Base-by-base conservation (phyloP, 1,284 basidiomycete species). In the Apiotrichum montevideense region DNA sequence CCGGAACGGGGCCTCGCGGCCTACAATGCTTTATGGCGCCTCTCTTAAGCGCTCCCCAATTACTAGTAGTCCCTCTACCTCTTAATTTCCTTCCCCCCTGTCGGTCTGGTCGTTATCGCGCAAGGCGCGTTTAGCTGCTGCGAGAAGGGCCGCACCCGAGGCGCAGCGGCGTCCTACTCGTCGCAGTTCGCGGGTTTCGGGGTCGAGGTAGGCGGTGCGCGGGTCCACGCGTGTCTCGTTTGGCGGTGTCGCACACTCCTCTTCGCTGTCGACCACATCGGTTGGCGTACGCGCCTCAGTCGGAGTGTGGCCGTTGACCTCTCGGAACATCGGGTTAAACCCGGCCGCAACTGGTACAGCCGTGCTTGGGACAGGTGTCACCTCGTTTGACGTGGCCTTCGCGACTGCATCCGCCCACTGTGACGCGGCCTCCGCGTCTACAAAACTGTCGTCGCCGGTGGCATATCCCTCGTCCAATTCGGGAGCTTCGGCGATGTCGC, bases 401-500 rank as follows among this genome's bases (percentile, higher is more conserved):
- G 37, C 37, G 2, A 39, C 37, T 13, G 37, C 37, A 39, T 39
- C 37, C 9, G 37, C 37, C 37, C 37, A 39, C 37, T 39, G 37
- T 39, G 37, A 39, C 37, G 37, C 41, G 11, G 41, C 41, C 41
- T 42, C 41, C 2, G 10, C 41, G 41, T 42, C 41, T 2, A 42
- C 41, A 42, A 39, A 39, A 4, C 37, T 39, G 9, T 39, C 37
- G 37, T 42, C 41, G 41, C 10, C 41, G n/a, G 41, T 14, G 3
- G 9, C n/a, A 11, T 11, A 13, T 7, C 10, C 41, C 41, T 42
- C 41, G 6, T 42, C 41, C 37, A 14, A 10, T 14, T 39, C 37
- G 14, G 37, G 37, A n/a, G 13, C 41, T 7, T 55, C 59, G 35
- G 56, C 56, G 1, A 61, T 51, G 39, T 52, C 51, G 14, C 54